Base-by-base conservation (phyloP, 495 filamentous ascomycete genomes). In the Platismatia glauca region DNA sequence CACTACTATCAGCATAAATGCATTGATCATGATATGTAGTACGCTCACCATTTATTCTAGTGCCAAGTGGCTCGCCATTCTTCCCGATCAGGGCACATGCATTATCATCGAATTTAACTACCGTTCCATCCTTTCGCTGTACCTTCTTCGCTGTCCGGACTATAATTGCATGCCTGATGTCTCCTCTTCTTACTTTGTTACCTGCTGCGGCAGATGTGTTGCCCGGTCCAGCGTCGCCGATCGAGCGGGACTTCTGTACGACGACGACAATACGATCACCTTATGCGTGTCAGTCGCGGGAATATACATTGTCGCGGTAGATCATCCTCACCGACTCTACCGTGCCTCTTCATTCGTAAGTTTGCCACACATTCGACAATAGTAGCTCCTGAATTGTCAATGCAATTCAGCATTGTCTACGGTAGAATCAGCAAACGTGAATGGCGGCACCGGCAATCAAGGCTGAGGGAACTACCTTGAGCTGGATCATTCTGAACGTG, bases 381-480 rank as follows among this genome's bases (percentile, higher is more conserved):
- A 63, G 95, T 92, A 69, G 95, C 95, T 72, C 95, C 95, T 57
- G 95, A 97, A 82, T 99, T 99, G 87, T 99, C 95, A 85, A 99
- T 97, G 85, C 95, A 97, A 74, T 91, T 97, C 65, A 97, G 82
- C 87, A 99, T 89, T 76, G 92, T 89, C 95, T 99, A 72, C 64
- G n/a, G 27, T 55, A 44, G 61, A 29, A 13, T 53, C 58, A 44
- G 59, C 46, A 58, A 31, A 56, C 9, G n/a, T 33, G 20, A 18
- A 18, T 29, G 20, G 34, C 29, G 9, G 34, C 27, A 52, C 20
- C 22, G n/a, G 16, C 24, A 56, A 31, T 31, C 22, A 38, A 13
- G 44, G 12, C 34, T 41, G 43, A 27, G 4, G 11, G 41, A 15
- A 20, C 55, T 70, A 94, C 94, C 90, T 98, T 98, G 79, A 98